Evolutionary conservation across 768 basidiomycete genomes (phyloP).

Genomic region (Russula earlei): DNA sequence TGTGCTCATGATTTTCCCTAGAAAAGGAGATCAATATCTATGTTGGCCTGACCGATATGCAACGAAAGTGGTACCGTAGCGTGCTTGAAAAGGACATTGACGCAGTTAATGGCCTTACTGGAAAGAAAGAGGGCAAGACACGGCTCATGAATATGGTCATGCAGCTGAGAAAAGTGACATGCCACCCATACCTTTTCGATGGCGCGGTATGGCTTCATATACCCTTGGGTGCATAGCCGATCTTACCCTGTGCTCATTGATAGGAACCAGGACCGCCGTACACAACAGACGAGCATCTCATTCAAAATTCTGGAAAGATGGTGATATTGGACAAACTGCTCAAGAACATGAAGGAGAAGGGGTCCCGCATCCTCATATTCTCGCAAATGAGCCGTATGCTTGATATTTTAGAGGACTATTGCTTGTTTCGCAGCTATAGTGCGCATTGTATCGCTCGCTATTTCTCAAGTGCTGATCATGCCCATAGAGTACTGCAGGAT

Average conservation of each 20-base stretch:
- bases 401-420: conserved; percentile 96
- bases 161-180: conserved; percentile 90
- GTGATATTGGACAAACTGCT: conserved; percentile 92
- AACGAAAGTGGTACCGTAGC: conserved; percentile 94
- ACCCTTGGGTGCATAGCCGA: neutral
- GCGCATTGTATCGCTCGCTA: conserved; percentile 25
- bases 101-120: conserved; percentile 90
- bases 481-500: conserved; percentile 86
- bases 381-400: conserved; percentile 99
- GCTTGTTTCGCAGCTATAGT: conserved; percentile 86
- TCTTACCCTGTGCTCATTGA: neutral
- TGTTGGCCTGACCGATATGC: conserved; percentile 94
- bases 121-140: conserved; percentile 98
- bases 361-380: conserved; percentile 94
- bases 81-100: conserved; percentile 98
- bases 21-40: conserved; percentile 99
- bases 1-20: conserved; percentile 24
- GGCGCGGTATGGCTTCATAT: conserved; percentile 53
- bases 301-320: conserved; percentile 96
- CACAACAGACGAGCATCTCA: conserved; percentile 93
- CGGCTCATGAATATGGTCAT: conserved; percentile 98
- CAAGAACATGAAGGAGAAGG: conserved; percentile 77
- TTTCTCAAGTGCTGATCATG: conserved; percentile 7
- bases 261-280: conserved; percentile 97
- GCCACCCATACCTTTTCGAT: conserved; percentile 88